phyloP scores from a whole-genome alignment of 139 green algal species.

The Haematococcus sp. region DNA sequence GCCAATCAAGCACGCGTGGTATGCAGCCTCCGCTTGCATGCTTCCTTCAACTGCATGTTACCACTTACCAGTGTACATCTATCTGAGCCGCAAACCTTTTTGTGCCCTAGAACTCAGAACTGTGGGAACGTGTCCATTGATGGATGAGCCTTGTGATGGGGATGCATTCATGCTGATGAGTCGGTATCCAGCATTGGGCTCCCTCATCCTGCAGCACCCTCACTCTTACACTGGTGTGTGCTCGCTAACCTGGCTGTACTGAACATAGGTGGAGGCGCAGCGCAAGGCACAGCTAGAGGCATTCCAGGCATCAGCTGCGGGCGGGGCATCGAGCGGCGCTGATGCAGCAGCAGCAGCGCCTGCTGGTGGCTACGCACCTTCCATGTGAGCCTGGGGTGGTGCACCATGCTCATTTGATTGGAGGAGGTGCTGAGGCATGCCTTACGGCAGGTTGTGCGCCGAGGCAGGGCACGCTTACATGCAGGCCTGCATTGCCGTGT shows the following conservation, averaged over 20 bases:
- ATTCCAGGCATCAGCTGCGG: background rate
- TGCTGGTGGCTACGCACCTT: background rate
- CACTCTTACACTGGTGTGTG: too few species aligned
- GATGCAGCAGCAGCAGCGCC: background rate
- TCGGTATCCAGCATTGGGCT: too few species aligned
- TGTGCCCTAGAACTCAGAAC: too few species aligned
- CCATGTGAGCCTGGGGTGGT: background rate
- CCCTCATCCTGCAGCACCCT: too few species aligned
- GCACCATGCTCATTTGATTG: background rate
- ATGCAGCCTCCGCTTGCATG: background rate
- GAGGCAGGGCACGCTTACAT: too few species aligned
- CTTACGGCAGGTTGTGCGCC: too few species aligned
- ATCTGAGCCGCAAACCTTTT: too few species aligned
- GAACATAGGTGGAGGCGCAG: background rate
- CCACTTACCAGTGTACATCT: too few species aligned
- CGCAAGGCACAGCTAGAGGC: background rate
- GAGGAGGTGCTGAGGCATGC: too few species aligned
- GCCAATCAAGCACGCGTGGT: conserved; percentile 24
- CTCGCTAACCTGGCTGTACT: too few species aligned
- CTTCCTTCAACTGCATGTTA: too few species aligned
- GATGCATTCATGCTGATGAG: background rate
- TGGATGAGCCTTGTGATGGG: background rate
- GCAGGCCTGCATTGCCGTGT: too few species aligned
- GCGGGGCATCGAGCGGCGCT: background rate
- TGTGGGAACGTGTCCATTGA: background rate